These are phyloP conservation scores for Cyclostephanos invisitatus DNA, from an alignment of 108 stramenopile species.

Conservation along the genomic window DNA sequence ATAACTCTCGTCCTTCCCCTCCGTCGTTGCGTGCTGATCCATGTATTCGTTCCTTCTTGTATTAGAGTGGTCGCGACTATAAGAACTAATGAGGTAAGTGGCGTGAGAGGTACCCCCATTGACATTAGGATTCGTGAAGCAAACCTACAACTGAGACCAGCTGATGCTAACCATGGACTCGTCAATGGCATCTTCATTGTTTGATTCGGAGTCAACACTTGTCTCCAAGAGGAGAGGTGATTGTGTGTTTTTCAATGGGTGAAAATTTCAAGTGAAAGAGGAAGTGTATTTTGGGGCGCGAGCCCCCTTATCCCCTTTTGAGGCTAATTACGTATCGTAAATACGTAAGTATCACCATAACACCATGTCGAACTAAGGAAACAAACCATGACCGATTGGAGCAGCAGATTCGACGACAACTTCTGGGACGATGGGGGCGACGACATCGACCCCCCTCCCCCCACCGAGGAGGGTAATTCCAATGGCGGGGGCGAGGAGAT, in stretches of 20 bases:
- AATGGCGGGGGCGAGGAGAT: not conserved
- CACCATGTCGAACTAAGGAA: not conserved
- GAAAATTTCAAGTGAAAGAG: no score
- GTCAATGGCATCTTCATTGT: no score
- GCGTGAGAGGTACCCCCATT: not conserved
- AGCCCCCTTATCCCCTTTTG: no score
- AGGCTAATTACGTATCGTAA: no score
- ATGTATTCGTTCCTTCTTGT: constrained; percentile 1
- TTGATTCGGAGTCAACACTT: no score
- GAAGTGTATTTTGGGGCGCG: no score
- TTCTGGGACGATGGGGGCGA: constrained; percentile 38
- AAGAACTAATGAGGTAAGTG: not conserved
- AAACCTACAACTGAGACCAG: no score
- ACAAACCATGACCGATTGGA: constrained; percentile 27
- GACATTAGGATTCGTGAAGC: no score
- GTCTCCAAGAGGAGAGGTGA: no score
- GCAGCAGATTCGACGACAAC: constrained; percentile 38
- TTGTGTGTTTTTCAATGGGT: no score
- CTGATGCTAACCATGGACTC: no score
- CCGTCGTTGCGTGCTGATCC: constrained; percentile 13
- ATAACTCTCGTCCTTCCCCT: constrained; percentile 1
- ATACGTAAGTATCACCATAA: no score
- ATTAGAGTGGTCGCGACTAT: not conserved
- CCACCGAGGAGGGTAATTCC: not conserved
- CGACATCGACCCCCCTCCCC: not conserved